Conservation (phyloP, 768 basidiomycete genomes). For the Cystofilobasidium ferigula region DNA sequence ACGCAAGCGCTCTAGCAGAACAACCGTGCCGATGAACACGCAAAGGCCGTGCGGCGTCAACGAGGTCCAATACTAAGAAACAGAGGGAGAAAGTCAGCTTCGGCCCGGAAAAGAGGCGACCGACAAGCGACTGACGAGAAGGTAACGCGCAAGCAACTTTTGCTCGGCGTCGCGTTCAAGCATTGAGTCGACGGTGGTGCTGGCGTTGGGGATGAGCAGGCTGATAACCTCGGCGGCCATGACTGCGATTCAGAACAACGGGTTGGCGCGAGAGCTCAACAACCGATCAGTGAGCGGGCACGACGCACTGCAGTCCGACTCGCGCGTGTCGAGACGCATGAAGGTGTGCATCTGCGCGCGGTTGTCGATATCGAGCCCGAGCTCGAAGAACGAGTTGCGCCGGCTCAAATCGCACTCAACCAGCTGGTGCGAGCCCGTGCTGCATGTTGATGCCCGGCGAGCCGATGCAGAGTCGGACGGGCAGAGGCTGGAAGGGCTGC, state of each 20-base stretch:
- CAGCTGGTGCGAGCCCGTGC: background rate
- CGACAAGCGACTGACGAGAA: background rate
- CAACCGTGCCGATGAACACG: background rate
- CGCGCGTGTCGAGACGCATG: background rate
- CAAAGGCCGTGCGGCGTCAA: background rate
- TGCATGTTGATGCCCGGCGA: background rate
- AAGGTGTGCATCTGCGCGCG: slow-evolving; percentile 10
- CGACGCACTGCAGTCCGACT: background rate
- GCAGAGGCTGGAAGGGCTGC: background rate
- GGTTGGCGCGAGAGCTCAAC: too few relatives aligned
- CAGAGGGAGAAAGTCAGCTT: background rate
- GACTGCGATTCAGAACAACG: background rate
- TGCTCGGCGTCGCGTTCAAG: background rate
- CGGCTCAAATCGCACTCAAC: background rate
- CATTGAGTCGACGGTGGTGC: background rate
- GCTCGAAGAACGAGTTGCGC: background rate
- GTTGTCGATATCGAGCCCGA: background rate
- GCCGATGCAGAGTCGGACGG: background rate
- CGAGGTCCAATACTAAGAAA: background rate
- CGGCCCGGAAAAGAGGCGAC: background rate
- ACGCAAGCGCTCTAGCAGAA: background rate
- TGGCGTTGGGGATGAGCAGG: background rate
- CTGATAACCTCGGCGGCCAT: background rate
- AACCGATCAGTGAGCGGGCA: too few relatives aligned
- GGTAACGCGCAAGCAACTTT: background rate